Evolutionary conservation across 371 early-diverging fungal species (phyloP), one percentile per base, ranked within the genome.

Genomic region (Globomyces sp.): DNA sequence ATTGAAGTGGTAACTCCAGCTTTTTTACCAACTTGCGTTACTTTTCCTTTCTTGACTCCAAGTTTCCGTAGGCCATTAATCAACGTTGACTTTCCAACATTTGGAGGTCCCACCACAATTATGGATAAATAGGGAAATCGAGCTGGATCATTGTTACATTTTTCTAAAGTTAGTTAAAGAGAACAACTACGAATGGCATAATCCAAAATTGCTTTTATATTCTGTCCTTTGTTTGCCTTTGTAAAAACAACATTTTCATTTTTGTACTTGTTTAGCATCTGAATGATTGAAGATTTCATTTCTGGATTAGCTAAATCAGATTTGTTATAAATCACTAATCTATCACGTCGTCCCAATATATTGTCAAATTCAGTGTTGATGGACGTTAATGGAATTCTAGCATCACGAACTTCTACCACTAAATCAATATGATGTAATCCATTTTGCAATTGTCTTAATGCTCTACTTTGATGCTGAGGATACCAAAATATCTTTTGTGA

Each of bases 51-150:
- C 5, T 67, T 58, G 2, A 68, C 70, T 2, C 82, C 78, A 6
- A 72, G 2, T 37, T 69, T 62, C 37, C 98, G 75, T 62, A 97
- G 72, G 0, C 92, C 81, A 68, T 97, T 97, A 67, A 95, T 91
- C 55, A 97, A 65, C 11, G 95, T 88, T 0, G 94, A 93, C 71
- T 97, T 97, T 10, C 98, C 98, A 37, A 95, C 96, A 70, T 97
- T 97, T 0, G 98, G 98, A 87, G 95, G 89, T 2, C 97, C 98
- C 0, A 96, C 92, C 1, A 96, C 86, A 83, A 97, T 90, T 43
- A 93, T 78, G 1, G 45, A 79, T 78, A 85, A 59, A 65, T 65
- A 76, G 5, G 81, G 77, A 63, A 66, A 79, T 49, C 71, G 65
- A 11, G 69, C 62, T 1, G 78, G 76, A 46, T 79, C 63, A 4